Evolutionary conservation across 2,329 filamentous ascomycete species (phyloP).

Genomic region (Herpotrichia juniperi): DNA sequence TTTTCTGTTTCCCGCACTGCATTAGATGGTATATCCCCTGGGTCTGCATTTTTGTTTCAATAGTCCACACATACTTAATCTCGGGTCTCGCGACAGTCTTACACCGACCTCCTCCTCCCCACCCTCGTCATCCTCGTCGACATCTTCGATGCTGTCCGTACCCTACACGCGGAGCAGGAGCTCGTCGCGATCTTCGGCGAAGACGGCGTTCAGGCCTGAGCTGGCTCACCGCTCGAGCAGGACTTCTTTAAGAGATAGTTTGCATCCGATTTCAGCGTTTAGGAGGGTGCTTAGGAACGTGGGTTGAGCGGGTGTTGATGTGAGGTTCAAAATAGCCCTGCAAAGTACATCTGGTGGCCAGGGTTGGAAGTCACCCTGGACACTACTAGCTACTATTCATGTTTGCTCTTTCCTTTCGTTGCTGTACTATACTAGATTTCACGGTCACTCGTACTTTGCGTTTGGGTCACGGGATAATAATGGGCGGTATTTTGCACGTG

Average conservation of each 20-base stretch:
- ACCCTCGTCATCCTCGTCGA: not conserved
- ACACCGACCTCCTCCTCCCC: not conserved
- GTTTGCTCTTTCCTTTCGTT: too few species aligned
- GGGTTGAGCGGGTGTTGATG: not conserved
- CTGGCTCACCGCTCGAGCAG: not conserved
- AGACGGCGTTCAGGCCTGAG: not conserved
- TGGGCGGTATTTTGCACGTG: too few species aligned
- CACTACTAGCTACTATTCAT: too few species aligned
- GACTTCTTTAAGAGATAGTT: not conserved
- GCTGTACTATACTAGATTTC: too few species aligned
- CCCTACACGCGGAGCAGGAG: not conserved
- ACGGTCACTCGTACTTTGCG: too few species aligned
- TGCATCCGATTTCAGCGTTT: conserved; percentile 1
- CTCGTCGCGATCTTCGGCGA: not conserved
- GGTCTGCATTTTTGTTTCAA: not conserved
- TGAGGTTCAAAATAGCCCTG: too few species aligned
- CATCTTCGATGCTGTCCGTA: not conserved
- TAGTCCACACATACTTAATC: conserved; percentile 3
- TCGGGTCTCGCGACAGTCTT: conserved; percentile 1
- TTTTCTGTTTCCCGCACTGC: not conserved
- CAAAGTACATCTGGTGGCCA: too few species aligned
- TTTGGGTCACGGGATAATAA: too few species aligned
- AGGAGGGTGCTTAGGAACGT: not conserved
- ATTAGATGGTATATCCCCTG: not conserved
- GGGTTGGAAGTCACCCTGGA: too few species aligned